Conservation (phyloP, 305 asterid genomes). For the Fraxinus platypoda region DNA sequence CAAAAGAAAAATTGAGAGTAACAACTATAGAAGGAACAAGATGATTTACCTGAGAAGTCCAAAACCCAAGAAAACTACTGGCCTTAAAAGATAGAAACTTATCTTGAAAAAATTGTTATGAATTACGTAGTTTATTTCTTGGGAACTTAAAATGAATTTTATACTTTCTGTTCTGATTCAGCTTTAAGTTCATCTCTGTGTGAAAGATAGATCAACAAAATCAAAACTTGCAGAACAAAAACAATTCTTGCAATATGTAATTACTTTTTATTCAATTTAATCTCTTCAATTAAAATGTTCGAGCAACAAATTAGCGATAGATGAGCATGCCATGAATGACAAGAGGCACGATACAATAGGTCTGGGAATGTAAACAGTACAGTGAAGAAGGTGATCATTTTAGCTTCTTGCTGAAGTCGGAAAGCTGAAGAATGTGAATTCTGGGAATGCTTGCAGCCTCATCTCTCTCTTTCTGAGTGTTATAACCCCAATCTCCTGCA, state of each 20-base stretch:
- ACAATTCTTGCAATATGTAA: neutral
- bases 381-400: conserved; percentile 44
- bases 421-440: conserved; percentile 49
- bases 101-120: too few species aligned
- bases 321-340: neutral
- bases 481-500: conserved; percentile 93
- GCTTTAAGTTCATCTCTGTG: neutral
- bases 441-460: conserved; percentile 73
- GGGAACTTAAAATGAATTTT: neutral
- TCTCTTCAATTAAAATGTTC: neutral
- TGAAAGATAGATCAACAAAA: neutral
- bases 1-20: too few species aligned
- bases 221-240: neutral
- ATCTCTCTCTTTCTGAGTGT: conserved; percentile 79
- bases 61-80: too few species aligned
- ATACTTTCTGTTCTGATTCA: too few species aligned
- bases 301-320: neutral
- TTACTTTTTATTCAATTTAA: neutral
- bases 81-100: too few species aligned
- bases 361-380: neutral
- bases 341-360: neutral
- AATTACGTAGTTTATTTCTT: neutral
- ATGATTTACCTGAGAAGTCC: too few species aligned
- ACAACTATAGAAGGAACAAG: too few species aligned
- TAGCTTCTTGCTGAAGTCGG: conserved; percentile 71